phyloP scores from a whole-genome alignment of 257 asterid genomes.

The Craterostigma plantagineum region DNA sequence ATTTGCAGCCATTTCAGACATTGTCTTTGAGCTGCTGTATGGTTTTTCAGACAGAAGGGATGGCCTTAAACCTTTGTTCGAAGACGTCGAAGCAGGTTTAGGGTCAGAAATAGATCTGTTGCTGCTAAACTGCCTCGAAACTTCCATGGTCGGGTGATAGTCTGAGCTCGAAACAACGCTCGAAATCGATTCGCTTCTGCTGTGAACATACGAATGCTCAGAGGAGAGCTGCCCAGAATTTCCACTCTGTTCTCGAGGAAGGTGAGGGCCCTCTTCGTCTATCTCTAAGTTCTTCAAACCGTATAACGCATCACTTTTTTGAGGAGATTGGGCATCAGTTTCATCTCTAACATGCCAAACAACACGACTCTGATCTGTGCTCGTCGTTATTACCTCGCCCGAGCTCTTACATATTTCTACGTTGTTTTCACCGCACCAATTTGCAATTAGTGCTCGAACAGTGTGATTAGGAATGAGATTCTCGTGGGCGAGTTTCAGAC shows the following conservation, averaged over 20 bases:
- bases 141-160: slow-evolving; percentile 26
- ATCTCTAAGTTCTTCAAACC: slow-evolving; percentile 13
- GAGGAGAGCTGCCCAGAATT: slow-evolving; percentile 40
- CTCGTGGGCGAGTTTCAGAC: slow-evolving; percentile 31
- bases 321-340: slow-evolving; percentile 9
- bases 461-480: slow-evolving; percentile 60
- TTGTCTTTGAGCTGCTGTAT: slow-evolving; percentile 27
- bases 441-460: slow-evolving; percentile 55
- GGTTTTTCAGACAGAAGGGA: slow-evolving; percentile 23
- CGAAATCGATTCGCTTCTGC: slow-evolving; percentile 78
- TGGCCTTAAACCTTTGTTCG: slow-evolving; percentile 12
- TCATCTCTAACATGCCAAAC: slow-evolving; percentile 11
- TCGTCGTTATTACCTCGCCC: slow-evolving; percentile 10
- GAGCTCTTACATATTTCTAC: slow-evolving; percentile 16
- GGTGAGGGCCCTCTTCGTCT: slow-evolving; percentile 18
- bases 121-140: slow-evolving; percentile 20
- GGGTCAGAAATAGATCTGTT: slow-evolving; percentile 23
- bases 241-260: slow-evolving; percentile 20
- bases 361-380: slow-evolving; percentile 5
- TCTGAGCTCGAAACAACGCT: slow-evolving; percentile 83
- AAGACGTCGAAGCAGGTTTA: slow-evolving; percentile 17
- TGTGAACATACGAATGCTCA: slow-evolving; percentile 70
- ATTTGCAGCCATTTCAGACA: slow-evolving; percentile 23
- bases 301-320: too few relatives aligned
- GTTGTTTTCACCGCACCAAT: slow-evolving; percentile 55